These are phyloP conservation scores for Chamaenerion angustifolium DNA, from an alignment of 345 rosid genomes.

Conservation along the genomic window DNA sequence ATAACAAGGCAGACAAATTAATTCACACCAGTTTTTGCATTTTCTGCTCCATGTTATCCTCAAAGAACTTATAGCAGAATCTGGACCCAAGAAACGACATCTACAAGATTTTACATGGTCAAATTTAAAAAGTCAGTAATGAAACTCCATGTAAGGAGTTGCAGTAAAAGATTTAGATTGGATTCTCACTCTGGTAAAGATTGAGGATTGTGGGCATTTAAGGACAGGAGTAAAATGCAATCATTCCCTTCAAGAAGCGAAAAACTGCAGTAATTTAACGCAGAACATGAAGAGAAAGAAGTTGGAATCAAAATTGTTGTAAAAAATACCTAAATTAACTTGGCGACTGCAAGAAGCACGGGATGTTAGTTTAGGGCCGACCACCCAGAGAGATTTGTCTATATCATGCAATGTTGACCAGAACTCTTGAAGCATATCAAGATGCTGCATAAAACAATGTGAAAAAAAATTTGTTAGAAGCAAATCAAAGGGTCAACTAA, in stretches of 20 bases:
- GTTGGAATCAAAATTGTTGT: background rate
- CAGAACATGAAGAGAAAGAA: background rate
- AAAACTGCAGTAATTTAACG: background rate
- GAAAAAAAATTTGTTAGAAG: background rate
- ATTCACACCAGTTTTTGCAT: constrained; percentile 36
- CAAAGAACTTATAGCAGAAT: constrained; percentile 20
- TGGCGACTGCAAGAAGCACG: constrained; percentile 30
- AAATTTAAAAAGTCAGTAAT: background rate
- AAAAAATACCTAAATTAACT: constrained; percentile 36
- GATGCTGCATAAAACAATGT: constrained; percentile 28
- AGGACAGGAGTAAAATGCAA: constrained; percentile 34
- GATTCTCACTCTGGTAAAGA: constrained; percentile 58
- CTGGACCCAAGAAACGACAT: constrained; percentile 54
- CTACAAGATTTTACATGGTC: constrained; percentile 19
- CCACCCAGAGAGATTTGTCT: constrained; percentile 48
- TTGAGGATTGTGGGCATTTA: constrained; percentile 40
- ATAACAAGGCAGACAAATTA: too few species aligned
- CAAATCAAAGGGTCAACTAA: too few species aligned
- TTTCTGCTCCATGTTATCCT: constrained; percentile 48
- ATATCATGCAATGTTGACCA: constrained; percentile 74
- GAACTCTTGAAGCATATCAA: constrained; percentile 51
- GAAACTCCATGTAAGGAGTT: constrained; percentile 1
- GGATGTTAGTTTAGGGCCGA: constrained; percentile 28
- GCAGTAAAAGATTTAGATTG: constrained; percentile 5
- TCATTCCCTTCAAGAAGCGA: constrained; percentile 32